Conservation (phyloP, 2,329 filamentous ascomycete genomes). For the Akanthomyces uredinophilus region DNA sequence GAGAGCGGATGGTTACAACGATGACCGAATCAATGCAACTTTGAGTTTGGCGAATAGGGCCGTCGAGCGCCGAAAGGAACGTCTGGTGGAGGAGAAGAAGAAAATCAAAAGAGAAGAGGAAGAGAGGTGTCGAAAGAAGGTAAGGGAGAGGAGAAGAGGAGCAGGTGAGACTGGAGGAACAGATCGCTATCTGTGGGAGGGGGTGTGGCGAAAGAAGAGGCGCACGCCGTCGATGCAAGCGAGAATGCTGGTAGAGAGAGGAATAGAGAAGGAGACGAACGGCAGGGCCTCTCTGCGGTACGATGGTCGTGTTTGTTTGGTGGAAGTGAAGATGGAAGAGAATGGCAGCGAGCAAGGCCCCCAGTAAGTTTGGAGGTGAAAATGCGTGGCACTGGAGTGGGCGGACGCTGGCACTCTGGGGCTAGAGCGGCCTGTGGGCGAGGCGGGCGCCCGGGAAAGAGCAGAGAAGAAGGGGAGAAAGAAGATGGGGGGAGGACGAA, state of each 20-base stretch:
- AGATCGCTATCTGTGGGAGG: constrained; percentile 8
- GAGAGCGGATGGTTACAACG: neutral
- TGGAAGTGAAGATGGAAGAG: constrained; percentile 6
- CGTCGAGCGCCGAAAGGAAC: constrained; percentile 3
- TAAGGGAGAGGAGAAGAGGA: neutral
- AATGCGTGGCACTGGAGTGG: constrained; percentile 15
- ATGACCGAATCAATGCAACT: neutral
- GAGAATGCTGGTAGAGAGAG: neutral
- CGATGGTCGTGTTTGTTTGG: neutral
- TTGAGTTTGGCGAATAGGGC: neutral
- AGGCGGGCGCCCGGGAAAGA: neutral
- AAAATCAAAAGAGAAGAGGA: neutral
- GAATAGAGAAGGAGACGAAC: neutral
- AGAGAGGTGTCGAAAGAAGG: neutral
- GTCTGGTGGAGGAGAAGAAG: neutral
- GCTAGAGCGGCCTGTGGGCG: neutral
- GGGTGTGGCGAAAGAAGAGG: neutral
- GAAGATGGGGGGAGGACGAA: neutral
- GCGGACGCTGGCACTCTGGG: constrained; percentile 11
- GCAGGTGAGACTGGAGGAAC: neutral
- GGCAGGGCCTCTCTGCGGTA: neutral
- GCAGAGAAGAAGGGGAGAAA: neutral
- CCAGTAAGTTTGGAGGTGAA: neutral
- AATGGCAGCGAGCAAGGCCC: neutral
- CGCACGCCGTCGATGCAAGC: neutral